Evolutionary conservation across 129 eudicot genomes (phyloP).

Genomic region (Solidago caesia): DNA sequence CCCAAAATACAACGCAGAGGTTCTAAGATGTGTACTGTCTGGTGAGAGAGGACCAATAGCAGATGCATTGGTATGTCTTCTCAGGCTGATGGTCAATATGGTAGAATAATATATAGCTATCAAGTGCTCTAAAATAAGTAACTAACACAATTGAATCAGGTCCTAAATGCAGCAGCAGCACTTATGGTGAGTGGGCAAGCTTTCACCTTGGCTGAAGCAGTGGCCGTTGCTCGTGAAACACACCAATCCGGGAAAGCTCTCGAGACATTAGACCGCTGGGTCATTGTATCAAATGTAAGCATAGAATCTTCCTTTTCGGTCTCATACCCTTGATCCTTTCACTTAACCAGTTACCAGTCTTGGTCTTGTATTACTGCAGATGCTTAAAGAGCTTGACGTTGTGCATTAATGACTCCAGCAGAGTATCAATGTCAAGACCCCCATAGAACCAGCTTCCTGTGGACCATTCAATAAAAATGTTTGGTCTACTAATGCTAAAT

Average conservation of each 20-base stretch:
- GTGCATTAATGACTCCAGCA: conserved; percentile 2
- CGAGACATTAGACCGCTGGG: conserved; percentile 58
- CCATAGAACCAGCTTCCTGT: conserved; percentile 8
- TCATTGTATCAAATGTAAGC: conserved; percentile 52
- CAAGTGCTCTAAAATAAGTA: conserved; percentile 3
- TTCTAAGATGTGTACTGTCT: conserved; percentile 50
- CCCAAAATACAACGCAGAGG: conserved; percentile 66
- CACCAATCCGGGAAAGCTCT: conserved; percentile 69
- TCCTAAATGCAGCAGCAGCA: conserved; percentile 89
- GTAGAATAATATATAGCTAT: background rate
- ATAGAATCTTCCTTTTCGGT: background rate
- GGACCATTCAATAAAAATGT: background rate
- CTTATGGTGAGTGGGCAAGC: conserved; percentile 67
- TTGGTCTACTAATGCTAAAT: background rate
- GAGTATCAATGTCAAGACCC: background rate
- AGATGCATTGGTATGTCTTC: conserved; percentile 70
- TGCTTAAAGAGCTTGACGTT: conserved; percentile 3
- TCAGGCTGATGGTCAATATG: background rate
- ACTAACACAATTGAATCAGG: conserved; percentile 42
- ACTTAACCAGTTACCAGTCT: background rate
- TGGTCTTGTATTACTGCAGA: conserved; percentile 23
- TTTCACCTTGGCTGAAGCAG: conserved; percentile 62
- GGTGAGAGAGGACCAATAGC: conserved; percentile 84
- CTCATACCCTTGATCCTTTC: background rate
- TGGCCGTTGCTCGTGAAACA: conserved; percentile 70